Evolutionary conservation across 2,329 filamentous ascomycete species (phyloP).

Genomic region (Fusarium torreyae): DNA sequence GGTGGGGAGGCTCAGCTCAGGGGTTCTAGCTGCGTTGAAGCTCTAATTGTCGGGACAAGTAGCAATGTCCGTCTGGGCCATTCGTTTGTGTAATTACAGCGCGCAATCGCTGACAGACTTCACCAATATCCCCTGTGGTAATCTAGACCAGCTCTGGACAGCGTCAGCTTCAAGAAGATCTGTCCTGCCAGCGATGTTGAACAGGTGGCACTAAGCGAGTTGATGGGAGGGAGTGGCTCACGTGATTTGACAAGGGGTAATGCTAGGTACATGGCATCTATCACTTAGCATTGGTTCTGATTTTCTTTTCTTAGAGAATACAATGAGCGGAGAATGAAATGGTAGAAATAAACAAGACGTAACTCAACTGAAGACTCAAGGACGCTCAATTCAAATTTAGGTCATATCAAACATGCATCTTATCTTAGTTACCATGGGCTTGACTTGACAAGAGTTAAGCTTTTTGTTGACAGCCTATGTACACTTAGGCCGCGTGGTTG

Average conservation of each 20-base stretch:
- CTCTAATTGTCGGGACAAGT: slow-evolving; percentile 45
- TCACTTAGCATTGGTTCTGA: neutral
- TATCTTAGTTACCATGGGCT: neutral
- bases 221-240: slow-evolving; percentile 44
- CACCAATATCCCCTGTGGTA: slow-evolving; percentile 51
- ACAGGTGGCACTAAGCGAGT: slow-evolving; percentile 60
- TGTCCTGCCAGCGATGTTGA: slow-evolving; percentile 56
- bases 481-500: slow-evolving; percentile 23
- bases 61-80: slow-evolving; percentile 51
- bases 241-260: slow-evolving; percentile 50
- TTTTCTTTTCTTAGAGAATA: neutral
- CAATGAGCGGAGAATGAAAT: neutral
- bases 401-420: no score
- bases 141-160: slow-evolving; percentile 50
- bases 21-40: slow-evolving; percentile 44
- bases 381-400: no score
- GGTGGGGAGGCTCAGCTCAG: slow-evolving; percentile 55
- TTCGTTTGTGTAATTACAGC: slow-evolving; percentile 48
- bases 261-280: slow-evolving; percentile 1
- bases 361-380: no score
- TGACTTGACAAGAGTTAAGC: neutral
- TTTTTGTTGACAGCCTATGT: slow-evolving; percentile 15
- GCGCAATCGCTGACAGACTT: slow-evolving; percentile 51
- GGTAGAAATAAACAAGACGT: no score
- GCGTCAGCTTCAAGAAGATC: slow-evolving; percentile 56